phyloP scores from a whole-genome alignment of 116 monocot species.

The Cymodocea nodosa region DNA sequence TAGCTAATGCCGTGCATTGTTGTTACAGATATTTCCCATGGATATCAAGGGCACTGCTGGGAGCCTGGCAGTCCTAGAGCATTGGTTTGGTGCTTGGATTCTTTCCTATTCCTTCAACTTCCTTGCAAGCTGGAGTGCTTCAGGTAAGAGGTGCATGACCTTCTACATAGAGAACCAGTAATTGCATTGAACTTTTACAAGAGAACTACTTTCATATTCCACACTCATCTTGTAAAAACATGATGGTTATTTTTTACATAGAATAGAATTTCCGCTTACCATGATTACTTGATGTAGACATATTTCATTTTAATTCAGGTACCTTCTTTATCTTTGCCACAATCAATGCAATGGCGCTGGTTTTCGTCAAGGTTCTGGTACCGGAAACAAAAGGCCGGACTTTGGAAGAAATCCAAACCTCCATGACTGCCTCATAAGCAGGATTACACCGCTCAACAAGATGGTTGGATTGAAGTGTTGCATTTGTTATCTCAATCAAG shows the following conservation, averaged over 20 bases:
- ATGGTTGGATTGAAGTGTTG: not conserved
- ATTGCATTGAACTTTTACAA: too few relatives aligned
- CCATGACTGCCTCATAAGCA: constrained; percentile 4
- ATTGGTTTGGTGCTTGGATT: constrained; percentile 66
- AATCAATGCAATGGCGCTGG: constrained; percentile 19
- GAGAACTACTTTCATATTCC: not conserved
- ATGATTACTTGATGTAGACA: too few relatives aligned
- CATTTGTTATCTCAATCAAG: too few relatives aligned
- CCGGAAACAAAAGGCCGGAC: constrained; percentile 73
- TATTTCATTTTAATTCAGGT: constrained; percentile 25
- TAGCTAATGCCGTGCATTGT: not conserved
- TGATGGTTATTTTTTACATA: too few relatives aligned
- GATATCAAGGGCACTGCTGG: constrained; percentile 64
- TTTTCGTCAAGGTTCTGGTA: constrained; percentile 41
- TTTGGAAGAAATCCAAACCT: constrained; percentile 59
- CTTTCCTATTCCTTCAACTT: constrained; percentile 67
- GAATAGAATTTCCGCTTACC: too few relatives aligned
- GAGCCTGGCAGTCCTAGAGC: constrained; percentile 47
- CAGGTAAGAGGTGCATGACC: constrained; percentile 19
- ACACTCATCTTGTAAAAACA: too few relatives aligned
- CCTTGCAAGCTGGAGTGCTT: constrained; percentile 51
- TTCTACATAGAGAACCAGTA: too few relatives aligned
- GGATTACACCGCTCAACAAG: not conserved
- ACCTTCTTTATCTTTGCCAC: constrained; percentile 57
- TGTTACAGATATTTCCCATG: constrained; percentile 52